Conservation (phyloP, 2,329 filamentous ascomycete genomes). For the Aspergillus eucalypticola region DNA sequence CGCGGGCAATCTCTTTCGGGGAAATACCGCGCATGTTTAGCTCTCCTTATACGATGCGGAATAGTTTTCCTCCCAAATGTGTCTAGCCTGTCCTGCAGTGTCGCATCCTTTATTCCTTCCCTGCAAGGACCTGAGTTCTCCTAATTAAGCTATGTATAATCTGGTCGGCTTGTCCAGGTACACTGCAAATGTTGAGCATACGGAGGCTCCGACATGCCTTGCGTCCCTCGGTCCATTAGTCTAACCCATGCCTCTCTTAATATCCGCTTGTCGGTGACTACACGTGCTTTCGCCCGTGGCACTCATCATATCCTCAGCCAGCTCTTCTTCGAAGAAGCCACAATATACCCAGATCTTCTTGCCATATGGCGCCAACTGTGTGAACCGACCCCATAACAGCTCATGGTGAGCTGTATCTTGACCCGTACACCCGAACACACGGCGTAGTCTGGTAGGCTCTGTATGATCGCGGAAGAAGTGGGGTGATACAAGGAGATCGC, state of each 20-base stretch:
- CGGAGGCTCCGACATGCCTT: not conserved
- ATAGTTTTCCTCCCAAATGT: not conserved
- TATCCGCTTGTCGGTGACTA: not conserved
- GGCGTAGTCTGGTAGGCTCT: not conserved
- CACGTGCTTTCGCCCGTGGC: not conserved
- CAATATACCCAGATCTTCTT: not conserved
- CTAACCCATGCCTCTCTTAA: not conserved
- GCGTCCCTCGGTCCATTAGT: not conserved
- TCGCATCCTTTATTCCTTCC: not conserved
- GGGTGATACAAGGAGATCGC: not conserved
- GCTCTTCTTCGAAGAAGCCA: not conserved
- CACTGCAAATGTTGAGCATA: not conserved
- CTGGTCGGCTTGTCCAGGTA: not conserved
- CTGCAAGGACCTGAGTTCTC: not conserved
- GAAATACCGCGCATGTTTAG: not conserved
- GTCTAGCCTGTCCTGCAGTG: not conserved
- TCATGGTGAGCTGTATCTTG: not conserved
- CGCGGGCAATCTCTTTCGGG: not conserved
- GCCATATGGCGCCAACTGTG: not conserved
- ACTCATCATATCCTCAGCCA: not conserved
- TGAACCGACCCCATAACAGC: not conserved
- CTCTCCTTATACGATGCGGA: not conserved
- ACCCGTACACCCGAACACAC: not conserved
- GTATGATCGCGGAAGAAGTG: not conserved
- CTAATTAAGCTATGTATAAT: too few relatives aligned